Evolutionary conservation across 169 alveolate species (phyloP).

Genomic region (Cryptosporidium meleagridis): DNA sequence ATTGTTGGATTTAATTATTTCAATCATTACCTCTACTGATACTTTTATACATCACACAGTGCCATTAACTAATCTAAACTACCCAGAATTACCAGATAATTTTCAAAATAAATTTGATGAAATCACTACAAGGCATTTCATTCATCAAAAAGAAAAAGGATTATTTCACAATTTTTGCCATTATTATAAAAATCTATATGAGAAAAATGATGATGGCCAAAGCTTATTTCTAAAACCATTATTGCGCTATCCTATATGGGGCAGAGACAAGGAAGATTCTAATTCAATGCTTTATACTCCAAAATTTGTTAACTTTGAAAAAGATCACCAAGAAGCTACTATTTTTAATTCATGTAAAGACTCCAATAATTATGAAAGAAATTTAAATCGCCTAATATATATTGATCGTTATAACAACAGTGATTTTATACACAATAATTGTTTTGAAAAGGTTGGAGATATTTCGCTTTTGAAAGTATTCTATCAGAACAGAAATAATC

Average conservation of each 20-base stretch:
- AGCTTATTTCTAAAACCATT: neutral
- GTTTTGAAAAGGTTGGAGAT: constrained; percentile 2
- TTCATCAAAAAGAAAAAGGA: neutral
- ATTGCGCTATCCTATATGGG: neutral
- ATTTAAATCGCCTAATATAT: neutral
- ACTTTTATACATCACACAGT: constrained; percentile 30
- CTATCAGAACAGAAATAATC: neutral
- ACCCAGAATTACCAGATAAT: neutral
- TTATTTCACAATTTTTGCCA: neutral
- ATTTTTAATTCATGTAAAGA: neutral
- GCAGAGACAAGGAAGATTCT: neutral
- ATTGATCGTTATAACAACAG: constrained; percentile 33
- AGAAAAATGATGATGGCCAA: neutral
- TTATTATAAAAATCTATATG: neutral
- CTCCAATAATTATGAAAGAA: neutral
- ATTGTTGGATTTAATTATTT: constrained; percentile 20
- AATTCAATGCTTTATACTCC: neutral
- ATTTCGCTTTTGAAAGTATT: neutral
- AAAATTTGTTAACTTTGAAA: constrained; percentile 37
- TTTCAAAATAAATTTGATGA: neutral
- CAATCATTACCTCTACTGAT: constrained; percentile 44
- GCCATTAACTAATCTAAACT: constrained; percentile 4
- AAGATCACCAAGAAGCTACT: neutral
- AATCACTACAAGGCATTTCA: neutral
- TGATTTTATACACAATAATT: constrained; percentile 25